phyloP scores from a whole-genome alignment of 129 eudicot genomes.

The carrot (Daucus carota) region DNA sequence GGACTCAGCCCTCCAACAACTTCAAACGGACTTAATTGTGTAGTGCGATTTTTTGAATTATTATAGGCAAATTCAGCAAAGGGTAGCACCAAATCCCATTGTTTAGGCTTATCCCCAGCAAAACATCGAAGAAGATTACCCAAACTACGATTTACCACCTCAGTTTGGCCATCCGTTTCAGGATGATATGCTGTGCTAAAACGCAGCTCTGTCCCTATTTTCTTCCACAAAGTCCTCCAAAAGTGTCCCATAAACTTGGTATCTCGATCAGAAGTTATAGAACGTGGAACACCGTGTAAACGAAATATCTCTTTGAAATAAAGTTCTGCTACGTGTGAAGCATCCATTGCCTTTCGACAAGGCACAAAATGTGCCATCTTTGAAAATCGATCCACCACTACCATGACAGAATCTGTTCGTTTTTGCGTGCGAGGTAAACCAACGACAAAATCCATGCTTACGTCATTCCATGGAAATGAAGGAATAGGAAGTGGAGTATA shows the following conservation, averaged over 20 bases:
- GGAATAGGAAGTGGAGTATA: not conserved
- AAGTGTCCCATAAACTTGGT: not conserved
- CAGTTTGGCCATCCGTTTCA: not conserved
- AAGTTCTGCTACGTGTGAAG: not conserved
- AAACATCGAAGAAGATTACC: not conserved
- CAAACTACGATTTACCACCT: not conserved
- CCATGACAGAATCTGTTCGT: not conserved
- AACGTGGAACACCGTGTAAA: not conserved
- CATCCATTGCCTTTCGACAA: not conserved
- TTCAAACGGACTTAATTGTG: not conserved
- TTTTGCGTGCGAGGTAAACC: too few relatives aligned
- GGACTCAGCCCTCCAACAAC: not conserved
- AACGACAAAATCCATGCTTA: too few relatives aligned
- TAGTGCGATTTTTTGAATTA: not conserved
- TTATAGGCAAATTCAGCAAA: not conserved
- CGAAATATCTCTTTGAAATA: not conserved
- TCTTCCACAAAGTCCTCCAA: slow-evolving; percentile 1
- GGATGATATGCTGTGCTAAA: not conserved
- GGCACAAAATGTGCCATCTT: not conserved
- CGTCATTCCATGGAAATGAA: too few relatives aligned
- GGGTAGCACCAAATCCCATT: not conserved
- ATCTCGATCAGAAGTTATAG: not conserved
- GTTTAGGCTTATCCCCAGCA: not conserved
- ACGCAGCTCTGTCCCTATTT: not conserved
- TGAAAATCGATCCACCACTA: not conserved